Percentiles rank a stretch among this genome's conserved stretches.
Evolutionary conservation across 2,329 filamentous ascomycete genomes (phyloP).

Genomic region (Thelonectria rubi): DNA sequence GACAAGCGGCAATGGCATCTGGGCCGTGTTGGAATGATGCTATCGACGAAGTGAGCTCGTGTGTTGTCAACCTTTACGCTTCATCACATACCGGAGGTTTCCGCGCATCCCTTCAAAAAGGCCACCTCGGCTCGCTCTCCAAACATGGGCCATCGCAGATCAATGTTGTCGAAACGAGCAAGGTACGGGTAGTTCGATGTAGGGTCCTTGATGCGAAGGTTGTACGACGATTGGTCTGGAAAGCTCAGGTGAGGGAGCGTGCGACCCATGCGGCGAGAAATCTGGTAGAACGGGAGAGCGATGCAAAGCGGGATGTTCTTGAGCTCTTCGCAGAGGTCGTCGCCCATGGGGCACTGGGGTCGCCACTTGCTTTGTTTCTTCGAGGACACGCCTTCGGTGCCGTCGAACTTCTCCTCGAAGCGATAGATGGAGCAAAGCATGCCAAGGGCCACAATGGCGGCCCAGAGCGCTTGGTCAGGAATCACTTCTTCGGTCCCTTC

Average conservation of each 20-base stretch:
- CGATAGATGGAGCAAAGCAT: conserved; percentile 64
- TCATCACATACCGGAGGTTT: conserved; percentile 46
- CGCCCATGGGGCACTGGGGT: conserved; percentile 56
- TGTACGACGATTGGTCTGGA: conserved; percentile 63
- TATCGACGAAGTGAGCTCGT: conserved; percentile 1
- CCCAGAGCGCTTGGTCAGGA: conserved; percentile 62
- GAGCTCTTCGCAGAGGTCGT: conserved; percentile 60
- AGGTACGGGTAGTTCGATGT: conserved; percentile 60
- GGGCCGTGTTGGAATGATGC: conserved; percentile 61
- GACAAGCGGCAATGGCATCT: conserved; percentile 61
- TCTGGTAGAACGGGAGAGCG: conserved; percentile 59
- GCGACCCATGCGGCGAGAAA: conserved; percentile 61
- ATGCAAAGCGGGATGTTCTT: conserved; percentile 59
- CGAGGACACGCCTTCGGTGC: conserved; percentile 57
- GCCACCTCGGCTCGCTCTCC: conserved; percentile 61
- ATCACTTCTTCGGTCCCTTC: conserved; percentile 60
- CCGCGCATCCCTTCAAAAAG: conserved; percentile 60
- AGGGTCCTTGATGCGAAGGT: conserved; percentile 59
- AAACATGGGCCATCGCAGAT: conserved; percentile 64
- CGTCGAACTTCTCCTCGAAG: conserved; percentile 62
- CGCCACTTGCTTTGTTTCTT: conserved; percentile 42
- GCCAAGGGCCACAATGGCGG: conserved; percentile 59
- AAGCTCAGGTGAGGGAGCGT: conserved; percentile 62
- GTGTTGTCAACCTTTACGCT: not conserved
- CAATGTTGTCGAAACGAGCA: conserved; percentile 61